Base-by-base conservation (phyloP, 768 basidiomycete species). In the Amanita molliuscula region DNA sequence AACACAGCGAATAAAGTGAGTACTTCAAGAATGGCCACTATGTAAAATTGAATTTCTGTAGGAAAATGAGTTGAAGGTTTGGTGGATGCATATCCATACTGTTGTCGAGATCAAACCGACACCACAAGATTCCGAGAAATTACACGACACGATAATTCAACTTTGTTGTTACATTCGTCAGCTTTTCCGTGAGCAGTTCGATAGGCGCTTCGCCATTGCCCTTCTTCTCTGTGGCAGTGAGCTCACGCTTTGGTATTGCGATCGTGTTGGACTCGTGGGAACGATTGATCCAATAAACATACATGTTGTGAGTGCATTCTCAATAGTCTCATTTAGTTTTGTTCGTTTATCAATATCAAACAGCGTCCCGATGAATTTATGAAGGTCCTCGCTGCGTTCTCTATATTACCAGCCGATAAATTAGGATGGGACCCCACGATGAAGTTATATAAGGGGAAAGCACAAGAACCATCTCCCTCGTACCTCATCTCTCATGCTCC, bases 261-360 rank as follows among this genome's bases (percentile, higher is more conserved):
- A 56, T 21, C 53, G 55, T 7, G 43, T 53, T 8, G 55, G 55
- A 20, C 34, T 56, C 21, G 26, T 47, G 2, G 42, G 36, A n/a
- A 54, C 55, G 13, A 44, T 21, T 10, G 48, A 42, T 3, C 50
- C 55, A 1, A 52, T 56, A 29, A 37, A 52, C 34, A 54, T 56
- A 5, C 31, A 54, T 20, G 5, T 23, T 23, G 55, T 52, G 13
- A 35, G 50, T 10, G 18, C 20, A 46, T 34, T 5, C 13, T 15
- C 9, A 4, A 31, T 16, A 10, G 15, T 2, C 15, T 9, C 13
- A 9, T 9, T 11, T 31, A 31, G 11, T 11, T 7, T n/a, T 11
- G 11, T 31, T 11, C 25, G 11, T 11, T 31, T 4, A 31, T 31
- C 29, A 1, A 44, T 7, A 8, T 13, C 11, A 40, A 16, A 26